Conservation (phyloP, 495 filamentous ascomycete species). For the Letharia lupina region DNA sequence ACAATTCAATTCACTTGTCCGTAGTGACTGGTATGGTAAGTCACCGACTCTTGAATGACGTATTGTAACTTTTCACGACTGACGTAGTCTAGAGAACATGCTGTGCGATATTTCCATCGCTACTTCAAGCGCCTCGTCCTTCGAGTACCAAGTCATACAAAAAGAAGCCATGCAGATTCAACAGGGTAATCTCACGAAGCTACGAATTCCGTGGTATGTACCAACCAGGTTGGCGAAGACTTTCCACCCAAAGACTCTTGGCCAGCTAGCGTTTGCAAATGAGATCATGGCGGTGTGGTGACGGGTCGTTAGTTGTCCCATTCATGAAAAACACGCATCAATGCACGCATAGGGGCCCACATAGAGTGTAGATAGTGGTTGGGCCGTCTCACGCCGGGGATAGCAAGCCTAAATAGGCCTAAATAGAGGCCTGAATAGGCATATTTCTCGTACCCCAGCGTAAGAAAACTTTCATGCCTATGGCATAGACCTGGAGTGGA, state of each 20-base stretch:
- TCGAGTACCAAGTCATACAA: background rate
- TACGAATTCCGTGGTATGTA: background rate
- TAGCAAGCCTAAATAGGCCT: no score
- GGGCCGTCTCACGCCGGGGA: no score
- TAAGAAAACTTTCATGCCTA: no score
- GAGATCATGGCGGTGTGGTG: background rate
- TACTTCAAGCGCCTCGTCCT: background rate
- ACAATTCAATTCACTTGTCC: background rate
- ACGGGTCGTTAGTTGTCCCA: background rate
- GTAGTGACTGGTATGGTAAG: background rate
- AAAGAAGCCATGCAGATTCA: background rate
- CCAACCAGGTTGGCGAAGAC: constrained; percentile 1
- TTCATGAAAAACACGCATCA: no score
- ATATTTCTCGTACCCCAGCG: no score
- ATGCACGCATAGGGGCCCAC: no score
- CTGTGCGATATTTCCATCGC: background rate
- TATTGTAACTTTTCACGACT: background rate
- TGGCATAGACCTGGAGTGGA: no score
- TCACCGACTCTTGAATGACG: background rate
- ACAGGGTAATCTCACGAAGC: background rate
- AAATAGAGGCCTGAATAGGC: no score
- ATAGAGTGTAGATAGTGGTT: no score
- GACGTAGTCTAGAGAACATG: background rate
- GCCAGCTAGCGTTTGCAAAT: background rate
- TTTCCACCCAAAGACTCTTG: background rate